Base-by-base conservation (phyloP, 768 basidiomycete genomes). In the Psilocybe azurescens region DNA sequence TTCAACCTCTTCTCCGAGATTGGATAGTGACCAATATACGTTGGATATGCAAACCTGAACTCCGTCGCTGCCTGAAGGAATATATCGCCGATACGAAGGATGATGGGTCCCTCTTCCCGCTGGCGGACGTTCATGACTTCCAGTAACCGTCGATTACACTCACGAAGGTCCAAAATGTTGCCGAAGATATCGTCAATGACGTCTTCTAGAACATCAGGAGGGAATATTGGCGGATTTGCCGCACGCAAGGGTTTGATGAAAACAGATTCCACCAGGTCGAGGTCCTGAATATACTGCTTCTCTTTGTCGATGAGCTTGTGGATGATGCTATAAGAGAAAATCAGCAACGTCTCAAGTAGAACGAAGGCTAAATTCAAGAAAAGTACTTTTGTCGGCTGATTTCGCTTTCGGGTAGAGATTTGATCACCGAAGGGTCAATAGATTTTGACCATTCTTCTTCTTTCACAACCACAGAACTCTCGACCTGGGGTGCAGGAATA, bases 171-270 rank as follows among this genome's bases (percentile, higher is more conserved):
- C 4, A 91, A 80, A 44, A 96, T 88, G 71, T 97, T 97, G 53
- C 91, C 88, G 65, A 99, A 96, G 3, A 96, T 89, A 36, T 93
- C 90, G 48, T 93, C 91, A 53, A 97, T 89, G 73, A 98, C 97
- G 36, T 89, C 86, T 33, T 93, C 90, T 6, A 97, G 74, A 33
- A 86, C 80, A 28, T 82, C 70, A 3, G 80, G 75, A 4, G 81
- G 77, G 32, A 85, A 76, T 20, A 82, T 73, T 61, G 78, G 72
- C 70, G 81, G 82, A 46, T 79, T 72, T 5, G 81, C 78, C 29
- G 62, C 67, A 20, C 82, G 79, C 16, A 90, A 74, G 3, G 84
- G 85, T 32, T 81, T 78, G 59, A 81, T 78, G 57, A 82, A 80
- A 46, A 91, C 88, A 14, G 83, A 79, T 70, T 97, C 93, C 48